Base-by-base conservation (phyloP, 1,284 basidiomycete species). In the Lentinus polychrous region DNA sequence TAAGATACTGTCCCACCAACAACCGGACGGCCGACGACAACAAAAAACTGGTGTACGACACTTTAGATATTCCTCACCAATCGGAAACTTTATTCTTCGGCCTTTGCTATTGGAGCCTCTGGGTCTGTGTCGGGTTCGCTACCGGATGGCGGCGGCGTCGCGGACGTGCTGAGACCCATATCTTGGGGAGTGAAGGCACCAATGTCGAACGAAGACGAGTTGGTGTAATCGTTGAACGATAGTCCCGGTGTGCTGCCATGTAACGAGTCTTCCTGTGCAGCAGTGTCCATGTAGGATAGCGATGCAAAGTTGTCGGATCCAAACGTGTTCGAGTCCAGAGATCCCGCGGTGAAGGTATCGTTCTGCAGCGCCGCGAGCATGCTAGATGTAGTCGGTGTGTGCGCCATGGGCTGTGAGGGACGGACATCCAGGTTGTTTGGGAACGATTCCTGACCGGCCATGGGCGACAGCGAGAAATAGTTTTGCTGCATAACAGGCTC, bases 401-500 rank as follows among this genome's bases (percentile, higher is more conserved):
- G 79, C 11, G 73, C 39, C 78, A 89, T 79, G 56, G 76, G 60
- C 64, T 60, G 59, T 8, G 56, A 45, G 2, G 69, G 66, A 11
- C 83, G 74, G 43, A 75, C 71, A 51, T 86, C 81, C 56, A 84
- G 70, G 23, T 55, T 53, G 44, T 75, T 61, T 36, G 72, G 71
- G 57, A 86, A 88, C 56, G 66, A 78, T 61, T 88, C 87, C 60
- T 88, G 85, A 24, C 85, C 86, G 38, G 80, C 74, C 85, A 89
- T 89, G 15, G 87, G 84, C 45, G 86, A 87, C 50, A 89, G 69
- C 10, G 83, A 76, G 65, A 86, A 85, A 67, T 84, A 90, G 57
- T 89, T 83, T 59, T 91, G 87, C 57, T 91, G 88, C 76, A 91
- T 89, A 48, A 89, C 82, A 39, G 87, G 88, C 59, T 91, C 89